These are phyloP conservation scores for Solanum lignicaule DNA, from an alignment of 257 asterid genomes.

Conservation along the genomic window DNA sequence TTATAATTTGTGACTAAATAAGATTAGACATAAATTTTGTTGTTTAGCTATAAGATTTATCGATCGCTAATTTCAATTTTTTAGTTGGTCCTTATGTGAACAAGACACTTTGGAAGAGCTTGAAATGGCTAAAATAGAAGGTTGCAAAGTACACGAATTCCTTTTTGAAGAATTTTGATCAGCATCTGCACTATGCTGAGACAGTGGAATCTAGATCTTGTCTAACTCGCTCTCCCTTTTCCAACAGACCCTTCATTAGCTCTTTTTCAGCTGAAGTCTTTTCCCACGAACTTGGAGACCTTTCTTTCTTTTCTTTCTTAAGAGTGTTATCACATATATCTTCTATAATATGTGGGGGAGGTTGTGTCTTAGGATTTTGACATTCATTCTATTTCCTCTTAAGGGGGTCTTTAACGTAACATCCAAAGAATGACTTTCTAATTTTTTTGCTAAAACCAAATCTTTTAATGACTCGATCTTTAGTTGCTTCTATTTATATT, in stretches of 20 bases:
- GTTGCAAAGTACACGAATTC: constrained; percentile 41
- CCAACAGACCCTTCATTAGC: neutral
- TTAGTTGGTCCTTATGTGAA: constrained; percentile 40
- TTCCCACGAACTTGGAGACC: constrained; percentile 58
- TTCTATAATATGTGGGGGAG: too few species aligned
- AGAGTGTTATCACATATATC: neutral
- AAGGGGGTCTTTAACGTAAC: constrained; percentile 28
- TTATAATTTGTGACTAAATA: too few species aligned
- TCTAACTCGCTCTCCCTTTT: constrained; percentile 31
- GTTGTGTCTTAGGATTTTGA: too few species aligned
- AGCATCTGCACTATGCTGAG: neutral
- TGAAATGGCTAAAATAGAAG: constrained; percentile 70
- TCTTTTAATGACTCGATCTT: constrained; percentile 30
- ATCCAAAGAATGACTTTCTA: constrained; percentile 25
- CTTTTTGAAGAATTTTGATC: constrained; percentile 37
- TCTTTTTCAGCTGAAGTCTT: constrained; percentile 5
- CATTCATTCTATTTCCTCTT: constrained; percentile 37
- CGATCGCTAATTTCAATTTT: too few species aligned
- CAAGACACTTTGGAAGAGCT: constrained; percentile 97
- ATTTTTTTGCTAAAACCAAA: constrained; percentile 14
- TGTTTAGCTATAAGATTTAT: too few species aligned
- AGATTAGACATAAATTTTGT: too few species aligned
- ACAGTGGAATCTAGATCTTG: constrained; percentile 26
- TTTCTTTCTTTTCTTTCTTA: constrained; percentile 53
- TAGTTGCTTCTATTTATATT: neutral